A percentile compares a stretch with the other conserved stretches of the same genome.
These are phyloP conservation scores for Talaromyces marneffei DNA, from an alignment of 2,329 filamentous ascomycete species.

Conservation along the genomic window DNA sequence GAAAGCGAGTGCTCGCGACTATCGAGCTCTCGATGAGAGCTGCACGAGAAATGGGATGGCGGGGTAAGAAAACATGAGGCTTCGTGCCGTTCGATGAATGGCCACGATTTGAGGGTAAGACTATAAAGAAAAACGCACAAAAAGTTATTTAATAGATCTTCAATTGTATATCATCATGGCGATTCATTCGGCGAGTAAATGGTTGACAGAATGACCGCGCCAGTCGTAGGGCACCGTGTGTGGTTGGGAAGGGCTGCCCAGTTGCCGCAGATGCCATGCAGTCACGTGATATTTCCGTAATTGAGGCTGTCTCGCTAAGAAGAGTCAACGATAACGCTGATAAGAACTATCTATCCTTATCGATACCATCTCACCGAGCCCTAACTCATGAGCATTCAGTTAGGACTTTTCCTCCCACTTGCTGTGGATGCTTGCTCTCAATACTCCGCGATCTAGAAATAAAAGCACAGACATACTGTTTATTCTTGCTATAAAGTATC, in stretches of 20 bases:
- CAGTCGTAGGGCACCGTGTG: not conserved
- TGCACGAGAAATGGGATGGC: slow-evolving; percentile 7
- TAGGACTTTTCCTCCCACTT: no score
- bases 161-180: slow-evolving; percentile 7
- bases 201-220: not conserved
- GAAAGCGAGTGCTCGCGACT: not conserved
- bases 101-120: not conserved
- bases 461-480: not conserved
- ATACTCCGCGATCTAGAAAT: not conserved
- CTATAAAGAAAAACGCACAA: not conserved
- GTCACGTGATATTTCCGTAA: slow-evolving; percentile 7
- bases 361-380: not conserved
- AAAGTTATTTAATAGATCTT: not conserved
- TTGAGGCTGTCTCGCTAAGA: not conserved
- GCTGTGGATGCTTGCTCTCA: not conserved
- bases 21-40: not conserved
- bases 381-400: no score
- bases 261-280: not conserved
- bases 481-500: not conserved
- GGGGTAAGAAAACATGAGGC: slow-evolving; percentile 13
- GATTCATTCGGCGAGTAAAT: not conserved
- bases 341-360: not conserved
- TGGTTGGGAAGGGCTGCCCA: slow-evolving; percentile 4
- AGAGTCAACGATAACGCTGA: not conserved
- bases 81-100: slow-evolving; percentile 14